phyloP scores from a whole-genome alignment of 179 eudicot species.

The Camellia oleifera region DNA sequence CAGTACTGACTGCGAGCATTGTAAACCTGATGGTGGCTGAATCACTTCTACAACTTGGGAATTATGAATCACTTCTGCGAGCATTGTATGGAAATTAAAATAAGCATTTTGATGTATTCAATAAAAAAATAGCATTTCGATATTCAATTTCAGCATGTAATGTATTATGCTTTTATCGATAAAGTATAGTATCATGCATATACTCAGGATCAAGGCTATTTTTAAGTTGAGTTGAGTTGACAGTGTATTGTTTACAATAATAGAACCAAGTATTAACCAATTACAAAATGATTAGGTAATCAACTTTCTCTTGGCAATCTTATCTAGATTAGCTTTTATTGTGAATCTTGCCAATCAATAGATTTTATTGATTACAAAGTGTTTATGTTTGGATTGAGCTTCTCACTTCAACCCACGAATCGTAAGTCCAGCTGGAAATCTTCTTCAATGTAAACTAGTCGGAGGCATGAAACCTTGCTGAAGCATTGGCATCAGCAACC shows the following conservation, averaged over 20 bases:
- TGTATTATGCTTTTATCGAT: neutral
- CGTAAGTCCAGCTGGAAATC: slow-evolving; percentile 16
- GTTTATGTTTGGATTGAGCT: slow-evolving; percentile 67
- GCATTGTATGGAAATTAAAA: neutral
- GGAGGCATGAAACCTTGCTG: slow-evolving; percentile 1
- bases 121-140: neutral
- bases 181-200: too few species aligned
- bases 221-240: too few species aligned
- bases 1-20: too few species aligned
- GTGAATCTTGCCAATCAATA: neutral
- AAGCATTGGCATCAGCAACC: slow-evolving; percentile 2
- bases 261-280: too few species aligned
- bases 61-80: too few species aligned
- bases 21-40: too few species aligned
- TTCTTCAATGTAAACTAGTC: slow-evolving; percentile 27
- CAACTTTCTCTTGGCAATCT: neutral
- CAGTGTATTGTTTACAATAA: too few species aligned
- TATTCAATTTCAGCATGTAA: neutral
- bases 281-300: neutral
- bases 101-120: neutral
- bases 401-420: slow-evolving; percentile 43
- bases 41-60: too few species aligned
- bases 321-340: neutral
- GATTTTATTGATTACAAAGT: slow-evolving; percentile 21
- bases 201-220: too few species aligned